Percentiles rank a stretch among this genome's conserved stretches.
Evolutionary conservation across 257 asterid genomes (phyloP).

Genomic region (Nicotiana obtusifolia): DNA sequence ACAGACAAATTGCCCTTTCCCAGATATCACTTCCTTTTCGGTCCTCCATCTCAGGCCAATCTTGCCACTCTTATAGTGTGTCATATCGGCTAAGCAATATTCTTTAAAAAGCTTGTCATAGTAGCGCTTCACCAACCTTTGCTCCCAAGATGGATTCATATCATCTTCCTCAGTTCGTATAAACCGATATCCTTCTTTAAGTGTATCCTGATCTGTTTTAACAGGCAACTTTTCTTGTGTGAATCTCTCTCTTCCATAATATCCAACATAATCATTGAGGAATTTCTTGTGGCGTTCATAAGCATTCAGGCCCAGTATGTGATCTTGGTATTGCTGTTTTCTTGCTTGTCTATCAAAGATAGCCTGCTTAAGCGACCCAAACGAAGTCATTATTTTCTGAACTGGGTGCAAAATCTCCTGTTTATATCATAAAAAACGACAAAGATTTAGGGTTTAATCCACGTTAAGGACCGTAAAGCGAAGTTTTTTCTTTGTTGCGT

Average conservation of each 20-base stretch:
- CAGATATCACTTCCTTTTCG: constrained; percentile 94
- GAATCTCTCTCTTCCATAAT: constrained; percentile 61
- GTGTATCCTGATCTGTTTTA: constrained; percentile 94
- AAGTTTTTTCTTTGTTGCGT: background rate
- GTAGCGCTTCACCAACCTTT: constrained; percentile 89
- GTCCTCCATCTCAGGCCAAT: constrained; percentile 99
- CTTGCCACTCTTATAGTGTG: constrained; percentile 92
- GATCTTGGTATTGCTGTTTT: constrained; percentile 90
- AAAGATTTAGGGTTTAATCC: background rate
- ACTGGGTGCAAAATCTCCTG: background rate
- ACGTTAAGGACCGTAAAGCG: background rate
- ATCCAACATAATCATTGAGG: constrained; percentile 66
- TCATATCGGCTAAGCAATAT: constrained; percentile 98
- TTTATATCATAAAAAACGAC: background rate
- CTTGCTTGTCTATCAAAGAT: constrained; percentile 81
- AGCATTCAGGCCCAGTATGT: constrained; percentile 90
- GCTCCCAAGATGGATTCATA: constrained; percentile 84
- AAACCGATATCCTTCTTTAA: constrained; percentile 91
- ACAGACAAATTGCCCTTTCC: constrained; percentile 96
- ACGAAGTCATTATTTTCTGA: constrained; percentile 53
- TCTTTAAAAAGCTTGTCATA: constrained; percentile 91
- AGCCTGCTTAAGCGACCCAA: constrained; percentile 69
- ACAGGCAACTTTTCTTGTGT: constrained; percentile 51
- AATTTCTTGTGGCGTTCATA: constrained; percentile 94
- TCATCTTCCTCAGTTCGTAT: constrained; percentile 74